Evolutionary conservation across 2,329 filamentous ascomycete genomes (phyloP), one percentile per base, ranked within the genome.

Genomic region (Paraphoma chrysanthemicola): DNA sequence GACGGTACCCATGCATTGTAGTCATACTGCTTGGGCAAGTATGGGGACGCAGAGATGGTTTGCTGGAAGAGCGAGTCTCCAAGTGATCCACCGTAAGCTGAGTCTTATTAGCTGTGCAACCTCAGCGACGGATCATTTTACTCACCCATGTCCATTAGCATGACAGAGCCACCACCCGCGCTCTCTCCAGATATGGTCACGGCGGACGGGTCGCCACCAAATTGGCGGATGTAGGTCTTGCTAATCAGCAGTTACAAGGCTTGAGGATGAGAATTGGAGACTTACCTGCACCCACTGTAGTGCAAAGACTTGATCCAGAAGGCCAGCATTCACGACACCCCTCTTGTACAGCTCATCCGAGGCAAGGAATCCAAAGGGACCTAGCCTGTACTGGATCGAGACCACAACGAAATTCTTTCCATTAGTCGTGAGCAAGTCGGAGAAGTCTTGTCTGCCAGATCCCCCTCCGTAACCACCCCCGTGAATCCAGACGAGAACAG

Each of bases 11-110:
- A 74, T 17, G 80, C 81, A 49, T 80, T 75, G 62, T 81, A 84
- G n/a, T 72, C 75, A 66, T 85, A 85, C 60, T 85, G 82, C 54
- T 82, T 81, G 0, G 84, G 83, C 12, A 85, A 76, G 60, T 84
- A 87, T 1, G 85, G 84, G n/a, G 78, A 81, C 1, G 78, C 76
- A 4, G 80, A 51, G 30, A 68, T 69, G 11, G 56, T 76, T 54
- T 77, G 76, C 6, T 49, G 54, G 57, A 78, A 79, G 0, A 78
- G 61, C 2, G 71, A 70, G 10, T 65, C 66, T 8, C 75, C 75
- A 11, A 67, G 51, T 7, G 60, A 59, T 1, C 73, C 72, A 4
- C 71, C 71, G 39, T 72, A 71, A 12, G 74, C 67, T 48, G 74
- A 74, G 29, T 64, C 57, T 16, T 70, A 74, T 14, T 77, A 64